Evolutionary conservation across 257 asterid genomes (phyloP).

Genomic region (Ilex asprella): DNA sequence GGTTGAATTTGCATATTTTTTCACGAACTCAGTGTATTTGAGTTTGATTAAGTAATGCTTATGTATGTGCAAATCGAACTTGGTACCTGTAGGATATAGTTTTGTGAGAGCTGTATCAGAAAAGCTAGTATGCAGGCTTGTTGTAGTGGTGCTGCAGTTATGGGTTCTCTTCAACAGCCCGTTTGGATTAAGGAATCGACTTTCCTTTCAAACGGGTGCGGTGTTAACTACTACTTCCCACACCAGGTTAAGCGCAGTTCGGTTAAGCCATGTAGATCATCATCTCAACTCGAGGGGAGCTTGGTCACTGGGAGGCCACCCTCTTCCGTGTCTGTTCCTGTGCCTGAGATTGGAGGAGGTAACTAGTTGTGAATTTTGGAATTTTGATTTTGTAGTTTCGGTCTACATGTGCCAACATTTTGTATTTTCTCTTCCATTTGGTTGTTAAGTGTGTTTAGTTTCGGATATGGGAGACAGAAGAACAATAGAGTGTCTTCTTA

Average conservation of each 20-base stretch:
- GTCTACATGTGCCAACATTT: too few relatives aligned
- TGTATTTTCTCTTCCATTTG: too few relatives aligned
- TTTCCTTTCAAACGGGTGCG: conserved; percentile 33
- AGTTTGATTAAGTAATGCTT: too few relatives aligned
- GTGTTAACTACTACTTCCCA: conserved; percentile 21
- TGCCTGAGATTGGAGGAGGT: conserved; percentile 41
- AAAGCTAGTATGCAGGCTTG: conserved; percentile 46
- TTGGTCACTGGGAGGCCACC: conserved; percentile 58
- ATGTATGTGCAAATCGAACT: too few relatives aligned
- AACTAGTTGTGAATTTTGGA: too few relatives aligned
- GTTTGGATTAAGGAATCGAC: conserved; percentile 31
- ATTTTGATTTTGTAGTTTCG: too few relatives aligned
- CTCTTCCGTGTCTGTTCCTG: conserved; percentile 45
- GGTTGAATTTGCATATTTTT: too few relatives aligned
- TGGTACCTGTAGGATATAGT: too few relatives aligned
- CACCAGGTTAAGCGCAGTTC: conserved; percentile 32
- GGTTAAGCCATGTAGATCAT: conserved; percentile 39
- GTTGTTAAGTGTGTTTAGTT: too few relatives aligned
- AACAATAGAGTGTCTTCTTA: too few relatives aligned
- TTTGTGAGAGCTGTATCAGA: conserved; percentile 1
- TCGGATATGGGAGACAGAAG: too few relatives aligned
- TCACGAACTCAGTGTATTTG: too few relatives aligned
- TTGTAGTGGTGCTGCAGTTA: conserved; percentile 42
- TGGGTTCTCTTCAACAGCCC: conserved; percentile 53
- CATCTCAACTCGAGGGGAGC: conserved; percentile 62